Conservation (phyloP, 1,284 basidiomycete species). For the Sanguinoderma infundibulare region DNA sequence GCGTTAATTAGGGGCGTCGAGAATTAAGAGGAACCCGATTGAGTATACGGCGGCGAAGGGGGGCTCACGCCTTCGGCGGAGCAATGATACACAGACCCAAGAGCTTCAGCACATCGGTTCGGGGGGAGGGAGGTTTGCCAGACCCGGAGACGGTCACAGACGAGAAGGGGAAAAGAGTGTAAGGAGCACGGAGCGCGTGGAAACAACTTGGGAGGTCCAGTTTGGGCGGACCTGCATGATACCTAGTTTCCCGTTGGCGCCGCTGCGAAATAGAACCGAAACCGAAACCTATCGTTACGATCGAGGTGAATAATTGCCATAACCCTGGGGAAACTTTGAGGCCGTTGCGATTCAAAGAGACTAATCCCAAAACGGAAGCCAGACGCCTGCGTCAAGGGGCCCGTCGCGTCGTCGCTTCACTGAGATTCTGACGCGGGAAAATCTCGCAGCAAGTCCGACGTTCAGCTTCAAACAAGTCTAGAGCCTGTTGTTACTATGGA, state of each 20-base stretch:
- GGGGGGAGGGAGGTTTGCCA: constrained; percentile 30
- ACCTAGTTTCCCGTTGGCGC: constrained; percentile 21
- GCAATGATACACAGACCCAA: constrained; percentile 34
- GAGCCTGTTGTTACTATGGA: constrained; percentile 28
- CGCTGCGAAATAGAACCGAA: constrained; percentile 29
- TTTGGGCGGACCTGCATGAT: constrained; percentile 28
- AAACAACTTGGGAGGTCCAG: constrained; percentile 23
- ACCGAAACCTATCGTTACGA: constrained; percentile 31
- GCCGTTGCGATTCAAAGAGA: constrained; percentile 25
- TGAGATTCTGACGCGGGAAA: constrained; percentile 26
- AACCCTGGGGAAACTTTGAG: constrained; percentile 25
- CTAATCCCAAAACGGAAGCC: constrained; percentile 26
- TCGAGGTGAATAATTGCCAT: constrained; percentile 27
- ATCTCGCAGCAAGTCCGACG: constrained; percentile 17
- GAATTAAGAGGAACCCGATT: constrained; percentile 31
- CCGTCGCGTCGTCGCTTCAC: constrained; percentile 14
- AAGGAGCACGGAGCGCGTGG: constrained; percentile 27
- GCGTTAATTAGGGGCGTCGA: constrained; percentile 33
- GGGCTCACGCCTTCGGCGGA: constrained; percentile 30
- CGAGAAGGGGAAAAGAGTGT: constrained; percentile 26
- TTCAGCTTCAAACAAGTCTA: constrained; percentile 22
- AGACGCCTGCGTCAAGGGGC: constrained; percentile 25
- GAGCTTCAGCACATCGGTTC: constrained; percentile 36
- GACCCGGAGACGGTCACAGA: constrained; percentile 28
- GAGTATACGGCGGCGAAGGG: constrained; percentile 34